Conservation (phyloP, 345 rosid species). For the Hypericum perforatum region DNA sequence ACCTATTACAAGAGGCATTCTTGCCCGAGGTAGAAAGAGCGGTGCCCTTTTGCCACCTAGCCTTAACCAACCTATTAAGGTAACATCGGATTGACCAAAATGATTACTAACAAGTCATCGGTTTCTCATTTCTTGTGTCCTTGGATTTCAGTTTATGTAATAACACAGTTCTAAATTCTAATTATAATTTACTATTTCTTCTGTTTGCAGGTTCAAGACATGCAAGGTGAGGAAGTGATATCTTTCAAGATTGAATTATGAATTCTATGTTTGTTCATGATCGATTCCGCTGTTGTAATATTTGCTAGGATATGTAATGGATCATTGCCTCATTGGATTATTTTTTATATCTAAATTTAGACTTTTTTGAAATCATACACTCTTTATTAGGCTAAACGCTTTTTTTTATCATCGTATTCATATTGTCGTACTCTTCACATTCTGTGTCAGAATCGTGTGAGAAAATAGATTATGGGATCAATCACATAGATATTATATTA, state of each 20-base stretch:
- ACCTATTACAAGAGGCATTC: conserved; percentile 68
- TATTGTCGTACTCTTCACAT: too few relatives aligned
- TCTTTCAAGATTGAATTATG: conserved; percentile 19
- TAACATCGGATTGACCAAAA: conserved; percentile 2
- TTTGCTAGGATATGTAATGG: too few relatives aligned
- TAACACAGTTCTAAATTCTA: background rate
- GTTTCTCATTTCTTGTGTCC: background rate
- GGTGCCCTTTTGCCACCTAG: conserved; percentile 53
- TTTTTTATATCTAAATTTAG: too few relatives aligned
- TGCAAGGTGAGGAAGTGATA: conserved; percentile 22
- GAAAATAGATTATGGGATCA: too few relatives aligned
- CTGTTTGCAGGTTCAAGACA: conserved; percentile 22
- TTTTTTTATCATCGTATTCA: too few relatives aligned
- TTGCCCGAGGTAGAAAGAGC: conserved; percentile 58
- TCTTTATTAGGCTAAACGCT: too few relatives aligned
- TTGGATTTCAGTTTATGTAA: background rate
- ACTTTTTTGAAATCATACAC: too few relatives aligned
- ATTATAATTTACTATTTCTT: background rate
- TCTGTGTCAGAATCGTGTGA: too few relatives aligned
- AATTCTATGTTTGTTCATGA: background rate
- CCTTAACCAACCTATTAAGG: conserved; percentile 39
- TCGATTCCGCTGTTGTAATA: background rate
- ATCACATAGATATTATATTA: too few relatives aligned
- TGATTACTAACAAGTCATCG: background rate
- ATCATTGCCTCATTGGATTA: too few relatives aligned